Evolutionary conservation across 2,329 filamentous ascomycete genomes (phyloP).

Genomic region (Stromatinia cepivora): DNA sequence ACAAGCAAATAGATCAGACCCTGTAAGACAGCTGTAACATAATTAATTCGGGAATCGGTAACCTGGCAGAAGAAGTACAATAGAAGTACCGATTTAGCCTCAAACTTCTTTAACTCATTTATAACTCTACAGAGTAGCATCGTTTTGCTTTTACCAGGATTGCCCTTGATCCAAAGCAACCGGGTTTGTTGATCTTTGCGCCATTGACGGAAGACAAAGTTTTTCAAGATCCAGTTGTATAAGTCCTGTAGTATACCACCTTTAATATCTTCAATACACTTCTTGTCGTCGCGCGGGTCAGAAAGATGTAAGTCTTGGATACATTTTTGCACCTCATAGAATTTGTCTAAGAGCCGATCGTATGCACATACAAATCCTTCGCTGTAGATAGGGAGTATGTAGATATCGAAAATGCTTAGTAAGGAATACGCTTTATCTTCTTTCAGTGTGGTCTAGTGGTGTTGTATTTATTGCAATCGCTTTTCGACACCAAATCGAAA

Average conservation of each 20-base stretch:
- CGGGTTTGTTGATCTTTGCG: neutral
- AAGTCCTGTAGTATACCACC: neutral
- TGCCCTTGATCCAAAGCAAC: constrained; percentile 1
- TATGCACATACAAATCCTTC: too few relatives aligned
- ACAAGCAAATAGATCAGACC: constrained; percentile 19
- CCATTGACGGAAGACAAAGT: constrained; percentile 5
- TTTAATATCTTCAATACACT: neutral
- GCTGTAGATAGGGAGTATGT: too few relatives aligned
- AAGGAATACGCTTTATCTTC: too few relatives aligned
- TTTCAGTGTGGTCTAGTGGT: too few relatives aligned
- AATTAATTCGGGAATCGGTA: neutral
- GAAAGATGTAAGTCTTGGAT: too few relatives aligned
- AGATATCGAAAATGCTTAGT: too few relatives aligned
- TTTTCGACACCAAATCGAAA: too few relatives aligned
- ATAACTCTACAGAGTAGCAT: constrained; percentile 15
- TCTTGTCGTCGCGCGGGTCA: constrained; percentile 12
- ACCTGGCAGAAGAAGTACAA: constrained; percentile 18
- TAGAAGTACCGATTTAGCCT: neutral
- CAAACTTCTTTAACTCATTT: neutral
- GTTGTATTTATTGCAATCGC: too few relatives aligned
- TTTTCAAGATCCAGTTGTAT: neutral
- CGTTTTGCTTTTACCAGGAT: constrained; percentile 13
- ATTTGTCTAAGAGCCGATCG: too few relatives aligned
- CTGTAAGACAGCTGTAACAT: neutral
- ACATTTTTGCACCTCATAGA: too few relatives aligned